Percentiles rank a stretch among this genome's conserved stretches.
Conservation (phyloP, 2,329 filamentous ascomycete species). For the Penicillium sp. region DNA sequence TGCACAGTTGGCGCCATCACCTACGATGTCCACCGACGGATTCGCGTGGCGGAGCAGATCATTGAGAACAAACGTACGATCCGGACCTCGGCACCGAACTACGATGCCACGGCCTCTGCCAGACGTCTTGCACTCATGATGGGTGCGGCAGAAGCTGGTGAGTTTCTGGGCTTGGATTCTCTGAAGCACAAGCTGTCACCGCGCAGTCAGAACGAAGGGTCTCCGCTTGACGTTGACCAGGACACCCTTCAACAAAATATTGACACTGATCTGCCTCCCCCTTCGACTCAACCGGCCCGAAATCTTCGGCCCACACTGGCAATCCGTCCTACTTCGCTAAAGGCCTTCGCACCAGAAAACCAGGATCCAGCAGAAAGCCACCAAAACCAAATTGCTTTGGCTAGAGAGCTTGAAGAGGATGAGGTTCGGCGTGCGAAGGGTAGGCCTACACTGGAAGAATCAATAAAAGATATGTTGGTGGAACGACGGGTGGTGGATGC, state of each 20-base stretch:
- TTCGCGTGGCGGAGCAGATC: constrained; percentile 43
- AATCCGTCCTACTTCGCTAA: neutral
- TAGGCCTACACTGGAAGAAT: constrained; percentile 15
- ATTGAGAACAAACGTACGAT: constrained; percentile 46
- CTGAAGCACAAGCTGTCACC: constrained; percentile 29
- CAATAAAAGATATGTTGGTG: constrained; percentile 28
- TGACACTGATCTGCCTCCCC: neutral
- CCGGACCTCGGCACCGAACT: constrained; percentile 43
- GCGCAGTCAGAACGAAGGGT: neutral
- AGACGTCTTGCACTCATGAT: constrained; percentile 42
- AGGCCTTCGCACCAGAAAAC: neutral
- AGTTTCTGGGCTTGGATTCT: constrained; percentile 42
- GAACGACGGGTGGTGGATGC: constrained; percentile 35
- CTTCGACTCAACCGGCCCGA: neutral
- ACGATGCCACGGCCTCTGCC: constrained; percentile 41
- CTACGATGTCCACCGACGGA: constrained; percentile 44
- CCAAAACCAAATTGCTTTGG: constrained; percentile 9
- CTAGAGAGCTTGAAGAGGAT: constrained; percentile 11
- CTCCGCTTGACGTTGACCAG: neutral
- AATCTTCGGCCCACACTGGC: neutral
- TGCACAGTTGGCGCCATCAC: constrained; percentile 43
- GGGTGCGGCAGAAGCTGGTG: constrained; percentile 45
- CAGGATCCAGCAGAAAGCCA: neutral
- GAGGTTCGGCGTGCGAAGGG: constrained; percentile 1
- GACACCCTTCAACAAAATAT: neutral